Evolutionary conservation across 441 rosid species (phyloP), one percentile per base, ranked within the genome.

Genomic region (Viola pubescens): DNA sequence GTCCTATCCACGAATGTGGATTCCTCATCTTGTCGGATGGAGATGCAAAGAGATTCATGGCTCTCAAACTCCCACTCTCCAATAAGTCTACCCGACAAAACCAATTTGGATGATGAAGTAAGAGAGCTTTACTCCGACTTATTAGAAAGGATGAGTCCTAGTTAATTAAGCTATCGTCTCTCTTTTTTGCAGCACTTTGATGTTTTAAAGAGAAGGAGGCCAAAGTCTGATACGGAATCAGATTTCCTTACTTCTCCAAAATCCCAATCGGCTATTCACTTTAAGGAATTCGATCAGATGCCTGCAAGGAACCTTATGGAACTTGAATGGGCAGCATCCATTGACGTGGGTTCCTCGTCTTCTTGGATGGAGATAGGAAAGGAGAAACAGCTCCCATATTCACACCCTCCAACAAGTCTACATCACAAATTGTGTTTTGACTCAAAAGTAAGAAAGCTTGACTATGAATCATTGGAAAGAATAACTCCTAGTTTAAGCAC

Each of bases 271-370:
- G 70, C 73, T 34, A 48, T 64, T 61, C 61, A 37, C 59, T 63
- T 45, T 52, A 63, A 64, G 51, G 54, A 73, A 62, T 52, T 48
- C 60, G 43, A 54, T 63, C 34, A 56, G 57, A 62, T 48, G 59
- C 75, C 77, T 40, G 53, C 57, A 49, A 62, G 69, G 69, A 73
- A 66, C 52, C 58, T 54, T 52, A 1, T 71, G 62, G 77, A 71
- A 62, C 58, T 56, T 64, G 83, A 73, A 67, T 48, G n/a, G 43
- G 52, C 46, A 41, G 64, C 60, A 13, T 60, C 57, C 60, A 54
- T 66, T 52, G 79, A 71, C 37, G 64, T 37, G 60, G 72, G 52
- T 37, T 62, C 64, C 13, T 56, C 71, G 26, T 58, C 70, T 56
- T 44, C 54, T 75, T 65, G 75, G 73, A 59, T 44, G n/a, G 75